These are phyloP conservation scores for Moricandia arvensis DNA, from an alignment of 345 rosid genomes.

Conservation along the genomic window DNA sequence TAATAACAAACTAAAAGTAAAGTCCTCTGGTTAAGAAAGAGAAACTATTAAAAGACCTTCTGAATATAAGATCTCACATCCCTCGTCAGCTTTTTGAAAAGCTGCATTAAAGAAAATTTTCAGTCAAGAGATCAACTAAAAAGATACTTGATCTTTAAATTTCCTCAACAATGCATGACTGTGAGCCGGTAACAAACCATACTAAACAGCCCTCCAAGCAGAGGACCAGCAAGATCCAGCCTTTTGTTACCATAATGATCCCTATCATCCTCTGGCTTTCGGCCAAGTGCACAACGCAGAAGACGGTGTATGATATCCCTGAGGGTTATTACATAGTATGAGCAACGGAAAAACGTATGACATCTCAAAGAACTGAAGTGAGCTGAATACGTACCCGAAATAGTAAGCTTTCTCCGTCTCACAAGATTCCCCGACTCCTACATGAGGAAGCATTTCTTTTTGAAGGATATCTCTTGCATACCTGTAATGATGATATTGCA, in stretches of 20 bases:
- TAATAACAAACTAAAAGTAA: slow-evolving; percentile 13
- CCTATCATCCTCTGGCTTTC: slow-evolving; percentile 95
- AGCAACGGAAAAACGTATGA: slow-evolving; percentile 8
- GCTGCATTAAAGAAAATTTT: slow-evolving; percentile 49
- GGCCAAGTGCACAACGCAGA: slow-evolving; percentile 89
- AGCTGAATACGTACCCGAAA: slow-evolving; percentile 68
- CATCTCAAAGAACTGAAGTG: neutral
- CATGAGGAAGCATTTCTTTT: slow-evolving; percentile 99
- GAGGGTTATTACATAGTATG: slow-evolving; percentile 20
- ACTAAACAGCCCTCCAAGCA: slow-evolving; percentile 95
- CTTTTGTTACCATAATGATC: slow-evolving; percentile 99
- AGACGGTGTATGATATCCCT: slow-evolving; percentile 93
- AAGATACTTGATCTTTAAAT: neutral
- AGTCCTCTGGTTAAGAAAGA: slow-evolving; percentile 1
- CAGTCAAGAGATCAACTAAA: neutral
- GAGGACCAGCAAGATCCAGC: slow-evolving; percentile 99
- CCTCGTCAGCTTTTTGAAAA: slow-evolving; percentile 90
- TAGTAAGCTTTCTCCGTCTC: slow-evolving; percentile 98
- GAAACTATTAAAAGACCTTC: slow-evolving; percentile 58
- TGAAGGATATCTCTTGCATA: slow-evolving; percentile 97
- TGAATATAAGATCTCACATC: slow-evolving; percentile 94
- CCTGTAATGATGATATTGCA: slow-evolving; percentile 42
- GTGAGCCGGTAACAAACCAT: slow-evolving; percentile 53
- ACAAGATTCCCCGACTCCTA: slow-evolving; percentile 85
- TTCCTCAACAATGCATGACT: neutral